phyloP scores from a whole-genome alignment of 345 rosid species.

The Eucalyptus sp. region DNA sequence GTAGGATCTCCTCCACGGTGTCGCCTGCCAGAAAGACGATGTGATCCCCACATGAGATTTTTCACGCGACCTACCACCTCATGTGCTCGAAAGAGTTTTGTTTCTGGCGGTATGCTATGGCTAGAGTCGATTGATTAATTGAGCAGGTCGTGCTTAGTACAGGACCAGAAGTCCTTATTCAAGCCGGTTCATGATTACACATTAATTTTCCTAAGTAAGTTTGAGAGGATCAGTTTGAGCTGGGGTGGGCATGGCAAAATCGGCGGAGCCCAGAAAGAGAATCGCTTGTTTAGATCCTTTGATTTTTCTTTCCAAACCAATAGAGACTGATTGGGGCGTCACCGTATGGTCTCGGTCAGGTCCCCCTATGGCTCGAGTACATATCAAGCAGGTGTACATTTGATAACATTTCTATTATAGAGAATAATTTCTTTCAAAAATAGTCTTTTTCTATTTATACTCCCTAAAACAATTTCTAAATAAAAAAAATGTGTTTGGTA shows the following conservation, averaged over 20 bases:
- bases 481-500: rapidly evolving
- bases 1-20: too few species aligned
- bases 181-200: neutral
- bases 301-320: neutral
- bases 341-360: neutral
- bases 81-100: neutral
- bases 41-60: neutral
- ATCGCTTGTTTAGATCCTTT: neutral
- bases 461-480: rapidly evolving
- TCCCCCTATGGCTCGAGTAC: neutral
- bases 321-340: neutral
- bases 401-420: too few species aligned
- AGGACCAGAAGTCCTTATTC: too few species aligned
- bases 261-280: too few species aligned
- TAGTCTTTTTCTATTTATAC: too few species aligned
- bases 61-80: neutral
- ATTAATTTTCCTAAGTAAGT: neutral
- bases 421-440: too few species aligned
- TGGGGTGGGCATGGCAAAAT: neutral
- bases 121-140: neutral
- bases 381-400: too few species aligned
- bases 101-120: neutral
- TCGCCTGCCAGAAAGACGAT: too few species aligned
- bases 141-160: neutral
- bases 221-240: neutral